phyloP scores from a whole-genome alignment of 176 grass and related monocot genomes.

The Avena eriantha region DNA sequence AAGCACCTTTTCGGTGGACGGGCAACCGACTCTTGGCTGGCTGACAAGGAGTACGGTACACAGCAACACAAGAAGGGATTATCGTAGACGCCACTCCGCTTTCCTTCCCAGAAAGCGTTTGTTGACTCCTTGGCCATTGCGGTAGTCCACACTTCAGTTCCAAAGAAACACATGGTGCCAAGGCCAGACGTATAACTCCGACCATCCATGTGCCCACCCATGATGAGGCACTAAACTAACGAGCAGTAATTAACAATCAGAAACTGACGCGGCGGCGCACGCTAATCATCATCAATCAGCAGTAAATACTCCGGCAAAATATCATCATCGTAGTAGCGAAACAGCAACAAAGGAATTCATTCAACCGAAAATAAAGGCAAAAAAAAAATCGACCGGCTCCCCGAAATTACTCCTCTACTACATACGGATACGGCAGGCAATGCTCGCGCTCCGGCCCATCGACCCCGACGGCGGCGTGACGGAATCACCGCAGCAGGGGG shows the following conservation, averaged over 20 bases:
- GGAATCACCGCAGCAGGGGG: background rate
- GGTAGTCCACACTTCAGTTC: background rate
- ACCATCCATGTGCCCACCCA: slow-evolving; percentile 32
- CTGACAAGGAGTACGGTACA: background rate
- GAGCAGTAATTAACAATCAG: background rate
- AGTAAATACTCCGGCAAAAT: background rate
- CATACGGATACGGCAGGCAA: background rate
- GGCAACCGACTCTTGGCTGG: background rate
- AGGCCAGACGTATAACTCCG: slow-evolving; percentile 18
- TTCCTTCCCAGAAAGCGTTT: slow-evolving; percentile 19
- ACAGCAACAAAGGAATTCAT: background rate
- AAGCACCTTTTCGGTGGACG: no score
- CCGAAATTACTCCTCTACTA: slow-evolving; percentile 7
- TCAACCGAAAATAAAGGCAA: background rate
- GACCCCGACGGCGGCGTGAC: background rate
- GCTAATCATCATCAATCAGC: background rate
- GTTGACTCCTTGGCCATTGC: slow-evolving; percentile 3
- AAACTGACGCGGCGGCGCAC: background rate
- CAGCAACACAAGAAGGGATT: background rate
- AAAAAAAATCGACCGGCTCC: background rate
- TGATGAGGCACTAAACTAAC: background rate
- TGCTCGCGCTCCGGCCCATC: background rate
- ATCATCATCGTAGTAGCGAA: background rate
- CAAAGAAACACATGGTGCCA: slow-evolving; percentile 26
- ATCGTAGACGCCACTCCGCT: slow-evolving; percentile 44